phyloP scores from a whole-genome alignment of 345 rosid species.

The Erodium maritimum region DNA sequence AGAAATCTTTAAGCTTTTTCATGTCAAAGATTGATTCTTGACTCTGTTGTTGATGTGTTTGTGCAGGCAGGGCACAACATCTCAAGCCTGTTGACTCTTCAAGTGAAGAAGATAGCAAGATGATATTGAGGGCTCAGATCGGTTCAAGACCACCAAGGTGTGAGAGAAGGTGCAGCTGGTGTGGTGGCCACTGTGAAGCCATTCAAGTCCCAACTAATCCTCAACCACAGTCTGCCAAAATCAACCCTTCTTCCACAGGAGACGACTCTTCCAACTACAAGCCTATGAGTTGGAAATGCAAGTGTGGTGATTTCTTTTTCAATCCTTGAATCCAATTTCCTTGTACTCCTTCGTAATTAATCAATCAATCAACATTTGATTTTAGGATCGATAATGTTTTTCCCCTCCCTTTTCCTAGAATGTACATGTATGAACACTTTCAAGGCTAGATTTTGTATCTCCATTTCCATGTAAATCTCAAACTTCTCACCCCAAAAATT shows the following conservation, averaged over 20 bases:
- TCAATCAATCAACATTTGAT: too few relatives aligned
- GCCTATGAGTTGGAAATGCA: constrained; percentile 97
- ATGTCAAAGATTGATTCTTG: too few relatives aligned
- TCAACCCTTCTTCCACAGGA: constrained; percentile 18
- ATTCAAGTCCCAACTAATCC: constrained; percentile 86
- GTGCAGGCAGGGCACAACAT: too few relatives aligned
- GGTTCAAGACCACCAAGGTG: constrained; percentile 92
- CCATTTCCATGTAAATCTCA: background rate
- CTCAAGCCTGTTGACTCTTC: background rate
- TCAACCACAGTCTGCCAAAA: constrained; percentile 18
- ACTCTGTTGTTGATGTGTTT: too few relatives aligned
- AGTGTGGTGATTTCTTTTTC: constrained; percentile 78
- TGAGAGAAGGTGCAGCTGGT: constrained; percentile 59
- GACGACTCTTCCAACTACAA: constrained; percentile 66
- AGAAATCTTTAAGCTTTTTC: too few relatives aligned
- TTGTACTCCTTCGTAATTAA: too few relatives aligned
- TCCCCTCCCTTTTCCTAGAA: too few relatives aligned
- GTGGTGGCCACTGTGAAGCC: constrained; percentile 65
- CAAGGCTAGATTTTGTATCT: background rate
- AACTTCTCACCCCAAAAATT: too few relatives aligned
- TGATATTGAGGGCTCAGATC: constrained; percentile 40
- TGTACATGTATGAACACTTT: background rate
- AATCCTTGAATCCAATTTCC: constrained; percentile 35
- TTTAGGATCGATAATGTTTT: too few relatives aligned
- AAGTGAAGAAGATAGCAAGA: constrained; percentile 23